A percentile compares a stretch with the other conserved stretches of the same genome.
Evolutionary conservation across 116 monocot genomes (phyloP).

Genomic region (Iris pallida): DNA sequence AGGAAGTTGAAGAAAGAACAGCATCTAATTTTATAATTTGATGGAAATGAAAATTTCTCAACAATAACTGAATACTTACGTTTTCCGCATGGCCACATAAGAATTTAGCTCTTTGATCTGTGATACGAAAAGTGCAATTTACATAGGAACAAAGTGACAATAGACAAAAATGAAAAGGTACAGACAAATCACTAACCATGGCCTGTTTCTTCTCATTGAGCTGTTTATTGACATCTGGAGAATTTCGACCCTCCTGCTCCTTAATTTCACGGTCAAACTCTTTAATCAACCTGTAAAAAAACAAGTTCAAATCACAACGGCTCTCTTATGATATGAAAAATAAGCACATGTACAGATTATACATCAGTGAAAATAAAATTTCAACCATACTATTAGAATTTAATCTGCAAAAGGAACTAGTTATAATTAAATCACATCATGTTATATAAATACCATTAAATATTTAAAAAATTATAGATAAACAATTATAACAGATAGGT

Average conservation of each 20-base stretch:
- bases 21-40: too few relatives aligned
- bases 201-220: constrained; percentile 88
- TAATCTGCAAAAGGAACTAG: too few relatives aligned
- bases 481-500: too few relatives aligned
- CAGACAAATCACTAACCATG: constrained; percentile 49
- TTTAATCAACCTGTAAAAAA: constrained; percentile 67
- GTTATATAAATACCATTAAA: too few relatives aligned
- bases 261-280: constrained; percentile 91
- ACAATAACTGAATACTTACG: constrained; percentile 49
- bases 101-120: constrained; percentile 94
- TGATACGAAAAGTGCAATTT: constrained; percentile 9
- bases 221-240: constrained; percentile 66
- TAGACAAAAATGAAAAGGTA: not conserved
- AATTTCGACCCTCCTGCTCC: constrained; percentile 67
- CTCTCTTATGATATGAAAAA: too few relatives aligned
- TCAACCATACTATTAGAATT: too few relatives aligned
- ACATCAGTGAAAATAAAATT: too few relatives aligned
- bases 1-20: too few relatives aligned
- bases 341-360: too few relatives aligned
- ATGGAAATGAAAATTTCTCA: not conserved
- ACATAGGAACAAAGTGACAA: not conserved
- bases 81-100: constrained; percentile 76
- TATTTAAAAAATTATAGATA: too few relatives aligned
- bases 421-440: too few relatives aligned
- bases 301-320: not conserved